Conservation (phyloP, 164 flowering plant genomes). For the Aristolochia contorta region DNA sequence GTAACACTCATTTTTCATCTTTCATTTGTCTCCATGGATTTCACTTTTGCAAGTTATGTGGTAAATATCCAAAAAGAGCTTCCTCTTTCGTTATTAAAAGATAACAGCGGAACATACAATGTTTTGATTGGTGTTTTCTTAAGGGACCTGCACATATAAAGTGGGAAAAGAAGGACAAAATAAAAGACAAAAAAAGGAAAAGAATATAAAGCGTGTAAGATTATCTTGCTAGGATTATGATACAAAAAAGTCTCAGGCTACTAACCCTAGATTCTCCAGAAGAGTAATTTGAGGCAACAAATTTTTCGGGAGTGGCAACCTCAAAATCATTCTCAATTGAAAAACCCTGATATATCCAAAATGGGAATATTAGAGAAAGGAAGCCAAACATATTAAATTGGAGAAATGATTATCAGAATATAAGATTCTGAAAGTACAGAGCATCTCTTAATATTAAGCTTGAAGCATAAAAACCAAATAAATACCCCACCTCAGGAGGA, state of each 20-base stretch:
- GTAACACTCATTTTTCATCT: conserved; percentile 36
- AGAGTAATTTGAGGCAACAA: conserved; percentile 79
- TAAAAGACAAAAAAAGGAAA: conserved; percentile 18
- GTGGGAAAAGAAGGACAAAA: conserved; percentile 12
- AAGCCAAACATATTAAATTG: not conserved
- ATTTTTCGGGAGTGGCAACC: conserved; percentile 53
- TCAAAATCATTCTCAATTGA: conserved; percentile 38
- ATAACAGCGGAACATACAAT: conserved; percentile 36
- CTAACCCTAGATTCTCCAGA: conserved; percentile 56
- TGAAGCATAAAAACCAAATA: not conserved
- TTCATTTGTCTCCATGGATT: conserved; percentile 28
- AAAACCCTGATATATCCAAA: conserved; percentile 50
- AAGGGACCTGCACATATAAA: conserved; percentile 66
- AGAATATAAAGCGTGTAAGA: conserved; percentile 11
- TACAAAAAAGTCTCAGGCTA: conserved; percentile 1
- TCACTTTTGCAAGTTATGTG: conserved; percentile 42
- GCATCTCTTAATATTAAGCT: not conserved
- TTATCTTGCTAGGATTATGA: conserved; percentile 3
- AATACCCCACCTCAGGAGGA: conserved; percentile 77
- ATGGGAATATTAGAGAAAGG: not conserved
- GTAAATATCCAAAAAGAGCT: conserved; percentile 35
- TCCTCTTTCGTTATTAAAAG: conserved; percentile 52
- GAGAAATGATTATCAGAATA: too few relatives aligned
- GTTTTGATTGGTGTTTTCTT: conserved; percentile 30
- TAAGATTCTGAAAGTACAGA: not conserved